Conservation (phyloP, 371 early-diverging fungal genomes). For the Actinomortierella wolfii region DNA sequence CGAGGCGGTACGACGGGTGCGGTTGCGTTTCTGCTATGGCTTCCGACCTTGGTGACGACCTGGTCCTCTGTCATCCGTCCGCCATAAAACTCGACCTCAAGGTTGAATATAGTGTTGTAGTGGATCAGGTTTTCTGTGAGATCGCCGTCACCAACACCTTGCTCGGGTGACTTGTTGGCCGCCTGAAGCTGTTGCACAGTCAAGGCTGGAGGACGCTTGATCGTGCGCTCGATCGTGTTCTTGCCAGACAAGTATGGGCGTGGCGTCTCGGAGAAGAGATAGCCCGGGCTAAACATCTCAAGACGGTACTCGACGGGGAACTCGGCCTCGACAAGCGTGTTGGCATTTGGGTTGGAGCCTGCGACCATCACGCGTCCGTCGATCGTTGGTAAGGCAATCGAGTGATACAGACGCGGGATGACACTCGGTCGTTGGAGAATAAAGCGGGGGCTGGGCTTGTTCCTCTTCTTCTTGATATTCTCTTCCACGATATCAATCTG, state of each 20-base stretch:
- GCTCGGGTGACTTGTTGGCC: conserved; percentile 22
- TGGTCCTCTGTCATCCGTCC: conserved; percentile 11
- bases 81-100: conserved; percentile 35
- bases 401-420: conserved; percentile 55
- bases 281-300: conserved; percentile 55
- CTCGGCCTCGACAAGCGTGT: conserved; percentile 19
- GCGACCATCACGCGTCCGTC: conserved; percentile 57
- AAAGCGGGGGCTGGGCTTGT: conserved; percentile 32
- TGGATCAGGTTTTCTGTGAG: conserved; percentile 27
- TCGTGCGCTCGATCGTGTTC: conserved; percentile 18
- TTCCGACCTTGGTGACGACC: conserved; percentile 12
- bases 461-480: neutral
- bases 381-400: conserved; percentile 49
- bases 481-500: no score
- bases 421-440: conserved; percentile 38
- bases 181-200: conserved; percentile 14
- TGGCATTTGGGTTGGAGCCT: conserved; percentile 52
- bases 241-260: conserved; percentile 38
- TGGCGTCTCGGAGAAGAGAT: conserved; percentile 40
- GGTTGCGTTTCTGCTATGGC: neutral
- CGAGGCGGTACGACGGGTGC: conserved; percentile 10
- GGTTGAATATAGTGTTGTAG: conserved; percentile 29
- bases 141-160: conserved; percentile 32
- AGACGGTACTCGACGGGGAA: conserved; percentile 52
- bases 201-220: conserved; percentile 12